Conservation (phyloP, 2,329 filamentous ascomycete genomes). For the Orbilia oligospora region DNA sequence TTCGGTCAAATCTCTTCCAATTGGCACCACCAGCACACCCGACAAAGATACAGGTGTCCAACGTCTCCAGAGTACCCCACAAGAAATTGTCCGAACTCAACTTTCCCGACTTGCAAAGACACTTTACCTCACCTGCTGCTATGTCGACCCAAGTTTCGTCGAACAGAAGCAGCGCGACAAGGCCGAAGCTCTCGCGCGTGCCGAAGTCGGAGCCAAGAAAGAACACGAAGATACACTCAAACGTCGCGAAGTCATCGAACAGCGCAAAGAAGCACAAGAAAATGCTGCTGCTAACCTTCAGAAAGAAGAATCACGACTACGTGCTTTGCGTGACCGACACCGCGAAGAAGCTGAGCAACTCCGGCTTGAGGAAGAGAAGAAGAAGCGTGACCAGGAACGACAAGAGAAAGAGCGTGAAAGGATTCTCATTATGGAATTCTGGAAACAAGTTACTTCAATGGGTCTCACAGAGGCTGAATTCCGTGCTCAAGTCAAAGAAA, state of each 20-base stretch:
- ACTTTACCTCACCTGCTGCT: conserved; percentile 93
- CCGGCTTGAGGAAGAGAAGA: conserved; percentile 91
- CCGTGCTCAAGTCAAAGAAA: conserved; percentile 49
- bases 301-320: conserved; percentile 90
- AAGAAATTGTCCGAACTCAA: conserved; percentile 96
- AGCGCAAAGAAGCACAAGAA: conserved; percentile 96
- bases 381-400: conserved; percentile 88
- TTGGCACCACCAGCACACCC: conserved; percentile 86
- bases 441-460: conserved; percentile 82
- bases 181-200: conserved; percentile 82
- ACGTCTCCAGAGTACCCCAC: conserved; percentile 95
- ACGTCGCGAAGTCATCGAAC: conserved; percentile 91
- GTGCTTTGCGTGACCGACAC: conserved; percentile 87
- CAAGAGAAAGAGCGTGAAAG: conserved; percentile 89
- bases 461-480: conserved; percentile 57
- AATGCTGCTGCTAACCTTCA: conserved; percentile 89
- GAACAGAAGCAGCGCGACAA: conserved; percentile 84
- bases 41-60: conserved; percentile 91
- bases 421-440: conserved; percentile 91
- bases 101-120: conserved; percentile 91
- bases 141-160: conserved; percentile 91
- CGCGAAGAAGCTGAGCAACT: conserved; percentile 90
- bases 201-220: conserved; percentile 88
- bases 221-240: conserved; percentile 89
- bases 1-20: conserved; percentile 89